These are phyloP conservation scores for Stagonosporopsis tanaceti DNA, from an alignment of 2,329 filamentous ascomycete genomes.

Conservation along the genomic window DNA sequence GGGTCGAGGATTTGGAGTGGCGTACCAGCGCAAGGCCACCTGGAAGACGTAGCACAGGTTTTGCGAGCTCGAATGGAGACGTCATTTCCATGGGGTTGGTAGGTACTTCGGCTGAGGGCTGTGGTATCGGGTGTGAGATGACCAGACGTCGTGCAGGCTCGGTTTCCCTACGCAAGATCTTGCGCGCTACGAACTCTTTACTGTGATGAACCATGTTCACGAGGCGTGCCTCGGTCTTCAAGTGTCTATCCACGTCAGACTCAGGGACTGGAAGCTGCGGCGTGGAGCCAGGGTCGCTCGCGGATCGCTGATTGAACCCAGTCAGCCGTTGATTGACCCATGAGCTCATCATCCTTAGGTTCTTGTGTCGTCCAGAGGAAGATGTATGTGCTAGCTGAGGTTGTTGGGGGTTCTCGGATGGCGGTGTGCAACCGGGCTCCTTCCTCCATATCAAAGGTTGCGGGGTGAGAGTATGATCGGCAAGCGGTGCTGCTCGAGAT, in stretches of 20 bases:
- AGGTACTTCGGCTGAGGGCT: neutral
- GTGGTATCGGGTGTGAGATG: conserved; percentile 1
- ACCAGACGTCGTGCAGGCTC: neutral
- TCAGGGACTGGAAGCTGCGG: neutral
- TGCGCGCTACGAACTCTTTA: conserved; percentile 6
- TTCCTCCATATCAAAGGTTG: conserved; percentile 35
- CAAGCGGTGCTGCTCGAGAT: neutral
- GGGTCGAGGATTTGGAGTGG: conserved; percentile 7
- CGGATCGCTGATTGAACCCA: neutral
- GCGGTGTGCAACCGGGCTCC: conserved; percentile 3
- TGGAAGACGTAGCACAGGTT: conserved; percentile 33
- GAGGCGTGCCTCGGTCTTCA: neutral
- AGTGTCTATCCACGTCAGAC: neutral
- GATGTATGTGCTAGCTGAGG: neutral
- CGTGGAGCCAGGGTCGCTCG: neutral
- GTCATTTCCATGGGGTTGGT: neutral
- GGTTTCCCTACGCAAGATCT: conserved; percentile 2
- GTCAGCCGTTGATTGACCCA: conserved; percentile 11
- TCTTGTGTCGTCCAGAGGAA: neutral
- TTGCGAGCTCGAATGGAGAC: conserved; percentile 18
- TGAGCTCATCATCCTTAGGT: conserved; percentile 15
- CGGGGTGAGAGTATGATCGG: conserved; percentile 16
- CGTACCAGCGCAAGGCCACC: conserved; percentile 34
- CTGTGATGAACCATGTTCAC: conserved; percentile 5
- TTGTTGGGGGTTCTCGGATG: neutral